Conservation (phyloP, 2,329 filamentous ascomycete species). For the Penicillium sp. region DNA sequence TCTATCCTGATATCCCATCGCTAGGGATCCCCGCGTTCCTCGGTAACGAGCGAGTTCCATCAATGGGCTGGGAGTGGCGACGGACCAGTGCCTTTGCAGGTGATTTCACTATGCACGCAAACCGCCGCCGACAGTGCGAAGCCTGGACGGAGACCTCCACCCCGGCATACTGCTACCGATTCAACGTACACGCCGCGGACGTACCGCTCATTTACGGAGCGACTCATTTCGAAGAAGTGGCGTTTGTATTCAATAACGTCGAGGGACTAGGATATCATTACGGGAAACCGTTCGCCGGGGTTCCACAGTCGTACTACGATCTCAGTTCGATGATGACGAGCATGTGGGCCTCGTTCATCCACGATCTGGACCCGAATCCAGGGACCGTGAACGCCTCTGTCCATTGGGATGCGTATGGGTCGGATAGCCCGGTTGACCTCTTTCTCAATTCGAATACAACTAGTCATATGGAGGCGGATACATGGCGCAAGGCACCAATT, state of each 20-base stretch:
- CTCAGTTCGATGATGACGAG: constrained; percentile 52
- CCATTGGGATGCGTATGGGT: constrained; percentile 50
- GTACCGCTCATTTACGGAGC: constrained; percentile 46
- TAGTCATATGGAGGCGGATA: constrained; percentile 46
- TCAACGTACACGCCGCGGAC: constrained; percentile 56
- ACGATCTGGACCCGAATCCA: constrained; percentile 48
- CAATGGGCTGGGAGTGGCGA: constrained; percentile 52
- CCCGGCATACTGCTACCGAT: constrained; percentile 62
- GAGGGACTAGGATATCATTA: constrained; percentile 49
- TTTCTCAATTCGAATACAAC: constrained; percentile 54
- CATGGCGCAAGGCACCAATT: constrained; percentile 41
- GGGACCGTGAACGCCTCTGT: constrained; percentile 21
- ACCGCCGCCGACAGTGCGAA: constrained; percentile 55
- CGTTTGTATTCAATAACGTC: constrained; percentile 57
- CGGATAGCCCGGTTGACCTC: constrained; percentile 46
- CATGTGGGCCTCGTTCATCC: constrained; percentile 56
- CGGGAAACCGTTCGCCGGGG: constrained; percentile 37
- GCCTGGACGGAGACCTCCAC: constrained; percentile 51
- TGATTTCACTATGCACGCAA: constrained; percentile 58
- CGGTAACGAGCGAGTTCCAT: constrained; percentile 32
- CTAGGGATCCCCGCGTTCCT: constrained; percentile 52
- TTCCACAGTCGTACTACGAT: constrained; percentile 43
- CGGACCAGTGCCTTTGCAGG: constrained; percentile 57
- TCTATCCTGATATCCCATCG: constrained; percentile 56
- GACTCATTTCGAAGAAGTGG: constrained; percentile 59